Evolutionary conservation across 345 rosid genomes (phyloP).

Genomic region (Ceriops tagal): DNA sequence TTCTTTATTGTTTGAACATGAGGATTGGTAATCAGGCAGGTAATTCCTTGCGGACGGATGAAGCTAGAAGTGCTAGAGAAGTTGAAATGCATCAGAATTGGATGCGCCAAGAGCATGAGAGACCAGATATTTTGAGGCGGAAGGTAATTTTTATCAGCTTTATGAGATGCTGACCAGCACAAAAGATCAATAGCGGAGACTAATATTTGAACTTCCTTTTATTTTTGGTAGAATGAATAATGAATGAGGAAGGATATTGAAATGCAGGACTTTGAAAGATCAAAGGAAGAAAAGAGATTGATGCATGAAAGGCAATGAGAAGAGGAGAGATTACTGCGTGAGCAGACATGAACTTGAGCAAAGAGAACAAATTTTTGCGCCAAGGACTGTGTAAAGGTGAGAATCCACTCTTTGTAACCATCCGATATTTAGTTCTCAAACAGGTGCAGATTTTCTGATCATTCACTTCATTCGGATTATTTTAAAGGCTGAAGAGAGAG

Average conservation of each 20-base stretch:
- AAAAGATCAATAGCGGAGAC: conserved; percentile 7
- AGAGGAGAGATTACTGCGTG: conserved; percentile 82
- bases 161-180: conserved; percentile 7
- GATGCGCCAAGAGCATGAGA: conserved; percentile 72
- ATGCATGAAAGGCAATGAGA: conserved; percentile 88
- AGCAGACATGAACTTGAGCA: conserved; percentile 89
- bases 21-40: conserved; percentile 10
- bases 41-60: conserved; percentile 54
- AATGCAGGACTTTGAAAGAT: conserved; percentile 84
- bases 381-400: conserved; percentile 62
- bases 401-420: conserved; percentile 5
- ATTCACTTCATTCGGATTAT: conserved; percentile 9
- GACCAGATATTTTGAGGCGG: conserved; percentile 57
- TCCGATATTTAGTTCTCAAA: neutral
- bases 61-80: conserved; percentile 56
- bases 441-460: neutral
- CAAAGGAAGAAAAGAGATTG: conserved; percentile 91
- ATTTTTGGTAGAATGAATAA: conserved; percentile 63
- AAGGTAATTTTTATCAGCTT: conserved; percentile 45
- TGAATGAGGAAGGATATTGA: conserved; percentile 84
- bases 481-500: conserved; percentile 77
- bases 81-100: conserved; percentile 60
- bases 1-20: neutral
- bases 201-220: conserved; percentile 26
- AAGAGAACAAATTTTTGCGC: conserved; percentile 79